A percentile compares a stretch with the other conserved stretches of the same genome.
Conservation (phyloP, 2,329 filamentous ascomycete genomes). For the Colletotrichum lindemuthianum region DNA sequence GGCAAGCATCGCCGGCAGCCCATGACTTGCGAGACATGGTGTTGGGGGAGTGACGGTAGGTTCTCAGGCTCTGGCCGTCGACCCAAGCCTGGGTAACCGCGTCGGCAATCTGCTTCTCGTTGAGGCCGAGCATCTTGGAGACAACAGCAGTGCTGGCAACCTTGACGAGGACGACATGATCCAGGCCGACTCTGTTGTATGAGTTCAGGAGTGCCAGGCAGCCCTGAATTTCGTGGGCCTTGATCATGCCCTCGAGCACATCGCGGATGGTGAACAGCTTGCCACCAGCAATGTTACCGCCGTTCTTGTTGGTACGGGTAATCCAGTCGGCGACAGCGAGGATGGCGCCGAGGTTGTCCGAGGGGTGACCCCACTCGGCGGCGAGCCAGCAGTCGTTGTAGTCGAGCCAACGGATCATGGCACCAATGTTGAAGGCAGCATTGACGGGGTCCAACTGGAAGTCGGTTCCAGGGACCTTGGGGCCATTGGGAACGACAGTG, state of each 20-base stretch:
- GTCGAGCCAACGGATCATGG: constrained; percentile 99
- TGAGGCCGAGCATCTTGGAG: constrained; percentile 92
- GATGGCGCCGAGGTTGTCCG: constrained; percentile 97
- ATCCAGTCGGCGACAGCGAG: constrained; percentile 97
- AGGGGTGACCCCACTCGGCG: constrained; percentile 98
- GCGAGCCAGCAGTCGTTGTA: constrained; percentile 99
- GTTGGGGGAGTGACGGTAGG: constrained; percentile 97
- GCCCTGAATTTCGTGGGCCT: constrained; percentile 98
- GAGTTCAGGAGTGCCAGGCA: constrained; percentile 97
- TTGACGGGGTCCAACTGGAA: constrained; percentile 96
- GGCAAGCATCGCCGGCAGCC: constrained; percentile 98
- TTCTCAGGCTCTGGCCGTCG: constrained; percentile 94
- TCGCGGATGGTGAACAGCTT: constrained; percentile 91
- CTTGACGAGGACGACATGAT: constrained; percentile 98
- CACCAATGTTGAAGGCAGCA: constrained; percentile 97
- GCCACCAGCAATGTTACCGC: constrained; percentile 83
- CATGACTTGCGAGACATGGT: constrained; percentile 99
- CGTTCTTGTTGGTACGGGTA: constrained; percentile 84
- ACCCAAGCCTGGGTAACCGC: constrained; percentile 98
- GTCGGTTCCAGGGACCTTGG: constrained; percentile 88
- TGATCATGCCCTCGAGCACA: constrained; percentile 97
- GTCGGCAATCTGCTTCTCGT: constrained; percentile 90
- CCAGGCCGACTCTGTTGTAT: constrained; percentile 97
- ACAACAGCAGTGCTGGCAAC: constrained; percentile 94
- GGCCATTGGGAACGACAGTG: constrained; percentile 90